Conservation (phyloP, 2,329 filamentous ascomycete genomes). For the Emericellopsis atlantica region DNA sequence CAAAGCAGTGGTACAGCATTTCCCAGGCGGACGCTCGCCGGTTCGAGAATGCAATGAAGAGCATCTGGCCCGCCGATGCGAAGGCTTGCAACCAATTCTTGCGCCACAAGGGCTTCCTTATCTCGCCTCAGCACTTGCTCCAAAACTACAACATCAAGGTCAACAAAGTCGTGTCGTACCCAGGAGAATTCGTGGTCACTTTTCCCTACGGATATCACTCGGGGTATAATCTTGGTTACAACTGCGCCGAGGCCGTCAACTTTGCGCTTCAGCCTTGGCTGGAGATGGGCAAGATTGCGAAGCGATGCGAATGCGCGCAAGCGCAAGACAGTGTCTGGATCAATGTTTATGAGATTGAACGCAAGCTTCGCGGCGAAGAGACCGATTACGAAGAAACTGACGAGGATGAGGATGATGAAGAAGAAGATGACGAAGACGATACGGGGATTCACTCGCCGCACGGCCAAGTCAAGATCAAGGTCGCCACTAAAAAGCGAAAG, state of each 20-base stretch:
- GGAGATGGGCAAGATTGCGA: conserved; percentile 87
- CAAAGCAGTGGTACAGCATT: conserved; percentile 99
- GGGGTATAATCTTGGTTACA: conserved; percentile 95
- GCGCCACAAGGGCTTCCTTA: conserved; percentile 93
- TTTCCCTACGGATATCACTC: conserved; percentile 98
- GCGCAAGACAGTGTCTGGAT: conserved; percentile 98
- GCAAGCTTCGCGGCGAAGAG: conserved; percentile 80
- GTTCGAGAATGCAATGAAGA: conserved; percentile 93
- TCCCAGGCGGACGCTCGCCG: conserved; percentile 86
- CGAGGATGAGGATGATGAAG: conserved; percentile 54
- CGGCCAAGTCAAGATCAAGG: conserved; percentile 54
- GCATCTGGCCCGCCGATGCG: conserved; percentile 85
- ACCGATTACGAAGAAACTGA: conserved; percentile 74
- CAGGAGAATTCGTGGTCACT: conserved; percentile 95
- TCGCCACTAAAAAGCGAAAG: conserved; percentile 47
- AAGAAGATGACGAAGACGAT: conserved; percentile 46
- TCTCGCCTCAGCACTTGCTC: conserved; percentile 78
- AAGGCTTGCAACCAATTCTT: conserved; percentile 95
- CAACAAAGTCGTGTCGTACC: conserved; percentile 89
- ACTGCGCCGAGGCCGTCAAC: conserved; percentile 97
- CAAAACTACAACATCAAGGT: conserved; percentile 90
- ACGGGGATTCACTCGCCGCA: conserved; percentile 71
- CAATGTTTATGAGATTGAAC: conserved; percentile 89
- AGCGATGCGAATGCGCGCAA: conserved; percentile 90
- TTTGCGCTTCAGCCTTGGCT: conserved; percentile 94